These are phyloP conservation scores for Ustilaginoidea virens DNA, from an alignment of 2,329 filamentous ascomycete genomes.

Conservation along the genomic window DNA sequence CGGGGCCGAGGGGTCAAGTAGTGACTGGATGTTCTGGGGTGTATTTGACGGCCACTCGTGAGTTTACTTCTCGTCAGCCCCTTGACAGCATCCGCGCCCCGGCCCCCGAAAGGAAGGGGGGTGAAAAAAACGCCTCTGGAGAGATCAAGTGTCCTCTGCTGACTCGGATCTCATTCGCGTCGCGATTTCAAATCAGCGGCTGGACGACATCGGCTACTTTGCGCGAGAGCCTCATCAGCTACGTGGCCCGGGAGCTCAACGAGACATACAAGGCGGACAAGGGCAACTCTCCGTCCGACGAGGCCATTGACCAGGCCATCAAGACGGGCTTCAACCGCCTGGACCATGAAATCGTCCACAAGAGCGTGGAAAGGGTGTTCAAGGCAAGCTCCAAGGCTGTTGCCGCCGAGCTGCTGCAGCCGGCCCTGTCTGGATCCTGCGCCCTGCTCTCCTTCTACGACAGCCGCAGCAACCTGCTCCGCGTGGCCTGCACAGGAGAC, in stretches of 20 bases:
- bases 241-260: slow-evolving; percentile 86
- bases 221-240: slow-evolving; percentile 80
- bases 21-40: slow-evolving; percentile 99
- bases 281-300: slow-evolving; percentile 51
- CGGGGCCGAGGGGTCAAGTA: slow-evolving; percentile 22
- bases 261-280: slow-evolving; percentile 66
- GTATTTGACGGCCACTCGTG: slow-evolving; percentile 96
- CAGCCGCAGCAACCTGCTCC: slow-evolving; percentile 66
- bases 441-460: slow-evolving; percentile 95
- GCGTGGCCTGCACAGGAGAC: slow-evolving; percentile 92
- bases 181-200: slow-evolving; percentile 54
- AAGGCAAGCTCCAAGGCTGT: slow-evolving; percentile 80
- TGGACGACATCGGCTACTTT: slow-evolving; percentile 98
- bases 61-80: slow-evolving; percentile 19
- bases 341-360: slow-evolving; percentile 88
- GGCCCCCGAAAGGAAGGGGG: no score
- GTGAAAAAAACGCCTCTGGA: no score
- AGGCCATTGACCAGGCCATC: slow-evolving; percentile 79
- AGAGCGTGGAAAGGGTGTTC: slow-evolving; percentile 80
- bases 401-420: slow-evolving; percentile 80
- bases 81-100: no score
- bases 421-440: slow-evolving; percentile 91
- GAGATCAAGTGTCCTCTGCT: background rate
- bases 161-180: slow-evolving; percentile 1
- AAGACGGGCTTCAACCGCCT: slow-evolving; percentile 80